A percentile compares a stretch with the other conserved stretches of the same genome.
Conservation (phyloP, 768 basidiomycete species). For the Xerocomus potaroensis region DNA sequence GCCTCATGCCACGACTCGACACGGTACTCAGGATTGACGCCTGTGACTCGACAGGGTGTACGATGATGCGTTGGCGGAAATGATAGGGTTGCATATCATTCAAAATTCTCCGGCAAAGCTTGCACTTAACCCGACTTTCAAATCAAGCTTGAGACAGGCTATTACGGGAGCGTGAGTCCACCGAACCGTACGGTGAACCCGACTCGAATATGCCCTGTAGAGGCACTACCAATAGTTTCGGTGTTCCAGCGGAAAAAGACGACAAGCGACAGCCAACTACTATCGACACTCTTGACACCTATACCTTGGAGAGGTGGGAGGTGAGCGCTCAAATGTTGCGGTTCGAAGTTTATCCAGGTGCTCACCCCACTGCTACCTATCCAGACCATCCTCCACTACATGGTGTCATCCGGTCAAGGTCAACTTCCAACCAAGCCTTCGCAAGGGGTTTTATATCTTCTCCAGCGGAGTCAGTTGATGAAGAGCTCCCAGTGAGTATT, state of each 20-base stretch:
- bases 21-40: conserved; percentile 2
- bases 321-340: conserved; percentile 44
- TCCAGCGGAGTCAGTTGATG: conserved; percentile 88
- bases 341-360: not conserved
- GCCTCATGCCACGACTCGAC: not conserved
- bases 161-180: conserved; percentile 77
- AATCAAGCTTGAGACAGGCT: conserved; percentile 74
- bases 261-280: conserved; percentile 52
- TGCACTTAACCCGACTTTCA: conserved; percentile 70
- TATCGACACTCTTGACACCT: conserved; percentile 66
- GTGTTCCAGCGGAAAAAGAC: conserved; percentile 65
- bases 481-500: conserved; percentile 54
- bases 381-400: conserved; percentile 94
- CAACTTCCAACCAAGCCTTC: conserved; percentile 73
- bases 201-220: conserved; percentile 35
- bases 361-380: not conserved
- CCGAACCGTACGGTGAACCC: conserved; percentile 1
- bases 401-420: conserved; percentile 92
- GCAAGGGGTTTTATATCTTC: conserved; percentile 75
- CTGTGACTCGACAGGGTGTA: conserved; percentile 50
- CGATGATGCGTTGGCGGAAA: conserved; percentile 58
- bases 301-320: conserved; percentile 90
- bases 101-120: conserved; percentile 57
- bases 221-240: conserved; percentile 78
- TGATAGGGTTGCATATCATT: conserved; percentile 68